Percentiles rank a stretch among this genome's conserved stretches.
Evolutionary conservation across 371 early-diverging fungal species (phyloP).

Genomic region (Conidiobolus coronatus): DNA sequence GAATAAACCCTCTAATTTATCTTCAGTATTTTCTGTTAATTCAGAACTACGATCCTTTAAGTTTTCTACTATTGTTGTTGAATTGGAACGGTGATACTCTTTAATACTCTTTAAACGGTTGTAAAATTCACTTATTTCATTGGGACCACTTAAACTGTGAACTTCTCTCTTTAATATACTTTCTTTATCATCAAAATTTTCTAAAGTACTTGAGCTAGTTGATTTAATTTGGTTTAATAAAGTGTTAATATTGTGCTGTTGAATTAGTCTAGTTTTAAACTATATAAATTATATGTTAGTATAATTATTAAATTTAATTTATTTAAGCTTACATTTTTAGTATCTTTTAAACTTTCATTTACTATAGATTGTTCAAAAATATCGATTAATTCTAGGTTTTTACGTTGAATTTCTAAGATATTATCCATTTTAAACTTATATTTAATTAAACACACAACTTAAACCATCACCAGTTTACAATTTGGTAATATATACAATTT

Average conservation of each 20-base stretch:
- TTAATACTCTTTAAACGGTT: conserved; percentile 55
- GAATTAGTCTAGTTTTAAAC: conserved; percentile 61
- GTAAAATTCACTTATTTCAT: conserved; percentile 73
- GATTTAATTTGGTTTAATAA: conserved; percentile 46
- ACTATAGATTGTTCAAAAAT: conserved; percentile 74
- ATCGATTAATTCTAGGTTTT: conserved; percentile 77
- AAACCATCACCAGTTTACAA: too few relatives aligned
- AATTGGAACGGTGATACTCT: conserved; percentile 61
- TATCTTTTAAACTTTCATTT: conserved; percentile 44
- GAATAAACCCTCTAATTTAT: conserved; percentile 42
- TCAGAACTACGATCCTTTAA: conserved; percentile 54
- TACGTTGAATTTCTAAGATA: conserved; percentile 15
- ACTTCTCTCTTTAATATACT: conserved; percentile 54
- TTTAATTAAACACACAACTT: background rate
- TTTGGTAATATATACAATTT: too few relatives aligned
- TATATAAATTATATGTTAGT: conserved; percentile 6
- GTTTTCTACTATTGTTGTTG: conserved; percentile 51
- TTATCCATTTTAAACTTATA: conserved; percentile 7
- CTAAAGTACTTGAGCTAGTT: conserved; percentile 29
- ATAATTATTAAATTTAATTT: background rate
- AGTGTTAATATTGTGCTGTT: conserved; percentile 52
- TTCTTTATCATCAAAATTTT: conserved; percentile 46
- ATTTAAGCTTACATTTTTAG: conserved; percentile 24
- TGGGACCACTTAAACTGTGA: conserved; percentile 35
- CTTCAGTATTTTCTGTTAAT: conserved; percentile 24